Evolutionary conservation across 768 basidiomycete genomes (phyloP).

Genomic region (Panellus pusillus): DNA sequence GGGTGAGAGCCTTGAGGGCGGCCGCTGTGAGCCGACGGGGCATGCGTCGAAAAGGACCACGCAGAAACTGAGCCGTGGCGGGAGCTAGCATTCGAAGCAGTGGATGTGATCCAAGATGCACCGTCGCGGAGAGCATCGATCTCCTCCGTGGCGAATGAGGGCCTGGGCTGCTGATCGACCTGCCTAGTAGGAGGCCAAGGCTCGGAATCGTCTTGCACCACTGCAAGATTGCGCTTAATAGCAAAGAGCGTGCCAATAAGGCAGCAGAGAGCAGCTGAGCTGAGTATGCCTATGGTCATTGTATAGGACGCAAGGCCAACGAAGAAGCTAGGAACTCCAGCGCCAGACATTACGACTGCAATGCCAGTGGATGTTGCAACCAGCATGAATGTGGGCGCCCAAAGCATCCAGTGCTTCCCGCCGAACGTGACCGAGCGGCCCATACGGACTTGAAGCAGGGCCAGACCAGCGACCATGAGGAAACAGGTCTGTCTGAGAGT

Average conservation of each 20-base stretch:
- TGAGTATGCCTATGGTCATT: constrained; percentile 49
- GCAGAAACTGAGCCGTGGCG: constrained; percentile 60
- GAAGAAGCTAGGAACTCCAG: constrained; percentile 55
- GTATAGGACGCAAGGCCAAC: constrained; percentile 62
- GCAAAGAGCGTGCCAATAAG: constrained; percentile 62
- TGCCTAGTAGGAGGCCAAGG: constrained; percentile 61
- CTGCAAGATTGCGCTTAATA: constrained; percentile 64
- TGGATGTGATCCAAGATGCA: constrained; percentile 80
- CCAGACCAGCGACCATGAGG: constrained; percentile 57
- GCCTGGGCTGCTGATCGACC: constrained; percentile 54
- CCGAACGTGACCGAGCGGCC: constrained; percentile 72
- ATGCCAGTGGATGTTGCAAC: constrained; percentile 56
- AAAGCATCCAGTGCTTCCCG: constrained; percentile 69
- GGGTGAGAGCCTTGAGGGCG: constrained; percentile 34
- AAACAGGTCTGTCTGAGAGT: constrained; percentile 71
- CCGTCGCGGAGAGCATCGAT: constrained; percentile 73
- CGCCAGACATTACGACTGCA: constrained; percentile 56
- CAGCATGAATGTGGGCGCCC: constrained; percentile 62
- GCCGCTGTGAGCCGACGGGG: constrained; percentile 36
- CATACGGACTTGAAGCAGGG: constrained; percentile 69
- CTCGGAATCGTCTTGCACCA: constrained; percentile 50
- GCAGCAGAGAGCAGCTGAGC: constrained; percentile 54
- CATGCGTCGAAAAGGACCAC: constrained; percentile 73
- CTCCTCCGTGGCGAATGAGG: constrained; percentile 70
- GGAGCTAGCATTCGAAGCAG: constrained; percentile 47